These are phyloP conservation scores for Ustanciosporium gigantosporum DNA, from an alignment of 1,284 basidiomycete genomes.

Conservation along the genomic window DNA sequence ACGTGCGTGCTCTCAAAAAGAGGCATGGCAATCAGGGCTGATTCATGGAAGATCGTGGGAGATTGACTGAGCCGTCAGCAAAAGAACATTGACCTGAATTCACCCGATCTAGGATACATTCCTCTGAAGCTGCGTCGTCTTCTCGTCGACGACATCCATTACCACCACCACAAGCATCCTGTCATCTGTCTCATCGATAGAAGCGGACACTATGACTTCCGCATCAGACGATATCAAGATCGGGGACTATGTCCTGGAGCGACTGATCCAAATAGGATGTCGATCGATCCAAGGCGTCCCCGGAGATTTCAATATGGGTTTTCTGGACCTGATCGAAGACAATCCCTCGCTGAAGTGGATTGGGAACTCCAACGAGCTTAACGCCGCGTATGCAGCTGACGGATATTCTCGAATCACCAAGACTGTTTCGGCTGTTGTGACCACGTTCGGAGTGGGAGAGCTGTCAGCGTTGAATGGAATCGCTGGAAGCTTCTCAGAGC, in stretches of 20 bases:
- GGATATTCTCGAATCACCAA: conserved; percentile 76
- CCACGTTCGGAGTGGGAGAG: conserved; percentile 83
- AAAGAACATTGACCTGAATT: no score
- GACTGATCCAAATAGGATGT: conserved; percentile 50
- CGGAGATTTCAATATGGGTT: conserved; percentile 83
- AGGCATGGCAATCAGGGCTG: no score
- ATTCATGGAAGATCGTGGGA: no score
- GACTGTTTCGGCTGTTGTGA: conserved; percentile 42
- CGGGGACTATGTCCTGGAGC: conserved; percentile 53
- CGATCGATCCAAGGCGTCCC: conserved; percentile 83
- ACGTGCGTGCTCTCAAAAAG: no score
- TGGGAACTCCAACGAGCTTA: conserved; percentile 70
- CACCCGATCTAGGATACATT: no score
- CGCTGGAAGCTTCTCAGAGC: conserved; percentile 71
- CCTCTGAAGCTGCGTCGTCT: no score
- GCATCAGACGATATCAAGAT: conserved; percentile 42
- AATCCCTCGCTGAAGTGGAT: conserved; percentile 77
- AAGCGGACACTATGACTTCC: no score
- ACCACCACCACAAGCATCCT: no score
- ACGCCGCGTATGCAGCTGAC: conserved; percentile 80
- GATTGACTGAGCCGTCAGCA: no score
- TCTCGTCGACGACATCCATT: no score
- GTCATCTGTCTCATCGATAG: no score
- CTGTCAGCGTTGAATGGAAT: conserved; percentile 68
- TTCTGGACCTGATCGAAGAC: conserved; percentile 79